A percentile compares a stretch with the other conserved stretches of the same genome.
These are phyloP conservation scores for Borovskyia barvae DNA, from an alignment of 208 protist species.

Conservation along the genomic window DNA sequence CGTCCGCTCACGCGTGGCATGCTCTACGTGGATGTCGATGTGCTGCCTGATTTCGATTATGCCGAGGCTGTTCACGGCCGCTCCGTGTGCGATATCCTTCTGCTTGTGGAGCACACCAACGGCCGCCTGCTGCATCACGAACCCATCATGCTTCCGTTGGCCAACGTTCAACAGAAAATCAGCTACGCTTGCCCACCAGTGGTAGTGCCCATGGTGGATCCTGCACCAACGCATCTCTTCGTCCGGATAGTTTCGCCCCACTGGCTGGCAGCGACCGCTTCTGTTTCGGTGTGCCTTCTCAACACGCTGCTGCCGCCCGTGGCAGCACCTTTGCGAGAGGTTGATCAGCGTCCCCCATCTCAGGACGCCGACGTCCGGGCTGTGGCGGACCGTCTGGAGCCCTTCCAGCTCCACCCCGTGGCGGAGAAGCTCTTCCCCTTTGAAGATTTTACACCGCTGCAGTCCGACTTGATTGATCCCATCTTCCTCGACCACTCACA, in stretches of 20 bases:
- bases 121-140: conserved; percentile 98
- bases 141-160: conserved; percentile 90
- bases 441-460: conserved; percentile 92
- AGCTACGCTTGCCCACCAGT: conserved; percentile 84
- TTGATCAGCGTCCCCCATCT: conserved; percentile 57
- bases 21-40: conserved; percentile 95
- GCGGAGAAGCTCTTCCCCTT: conserved; percentile 91
- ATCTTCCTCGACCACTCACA: conserved; percentile 91
- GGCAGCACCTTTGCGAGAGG: conserved; percentile 63
- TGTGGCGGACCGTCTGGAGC: conserved; percentile 69
- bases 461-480: conserved; percentile 93
- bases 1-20: conserved; percentile 96
- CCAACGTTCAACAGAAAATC: conserved; percentile 58
- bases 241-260: conserved; percentile 88
- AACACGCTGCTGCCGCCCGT: conserved; percentile 90
- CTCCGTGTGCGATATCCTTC: conserved; percentile 89
- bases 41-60: conserved; percentile 97
- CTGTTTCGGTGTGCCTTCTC: conserved; percentile 92
- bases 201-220: conserved; percentile 97
- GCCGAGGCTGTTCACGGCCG: conserved; percentile 90
- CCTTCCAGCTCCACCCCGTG: conserved; percentile 78
- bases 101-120: conserved; percentile 96
- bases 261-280: conserved; percentile 79
- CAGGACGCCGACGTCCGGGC: conserved; percentile 65
- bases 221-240: conserved; percentile 95